Percentiles rank a stretch among this genome's conserved stretches.
These are phyloP conservation scores for Colletotrichum filicis DNA, from an alignment of 2,329 filamentous ascomycete species.

Conservation along the genomic window DNA sequence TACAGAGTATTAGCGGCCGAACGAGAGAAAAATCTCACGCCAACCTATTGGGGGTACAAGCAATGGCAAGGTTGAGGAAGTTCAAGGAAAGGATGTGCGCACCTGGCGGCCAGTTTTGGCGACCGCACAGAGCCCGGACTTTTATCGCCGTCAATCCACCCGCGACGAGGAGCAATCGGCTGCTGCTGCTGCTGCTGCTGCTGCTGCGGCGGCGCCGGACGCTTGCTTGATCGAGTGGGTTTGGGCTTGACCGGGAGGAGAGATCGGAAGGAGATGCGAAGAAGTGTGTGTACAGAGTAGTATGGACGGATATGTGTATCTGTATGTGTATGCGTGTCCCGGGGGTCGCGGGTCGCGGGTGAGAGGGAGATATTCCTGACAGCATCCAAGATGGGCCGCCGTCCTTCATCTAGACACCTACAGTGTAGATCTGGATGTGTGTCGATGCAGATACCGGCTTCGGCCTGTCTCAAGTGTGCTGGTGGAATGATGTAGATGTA, in stretches of 20 bases:
- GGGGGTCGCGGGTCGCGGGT: neutral
- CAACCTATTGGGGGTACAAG: neutral
- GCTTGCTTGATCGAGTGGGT: constrained; percentile 28
- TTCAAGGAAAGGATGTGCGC: neutral
- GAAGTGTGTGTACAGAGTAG: neutral
- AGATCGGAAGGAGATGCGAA: neutral
- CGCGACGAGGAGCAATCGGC: neutral
- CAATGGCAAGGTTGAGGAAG: neutral
- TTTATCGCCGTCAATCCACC: neutral
- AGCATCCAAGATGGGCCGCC: neutral
- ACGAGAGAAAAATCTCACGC: constrained; percentile 15
- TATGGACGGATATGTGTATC: neutral
- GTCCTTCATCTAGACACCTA: neutral
- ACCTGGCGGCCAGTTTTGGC: constrained; percentile 10
- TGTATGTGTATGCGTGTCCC: neutral
- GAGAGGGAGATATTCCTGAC: neutral
- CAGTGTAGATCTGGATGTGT: neutral
- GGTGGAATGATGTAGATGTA: neutral
- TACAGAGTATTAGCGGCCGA: neutral
- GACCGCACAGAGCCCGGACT: neutral
- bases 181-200: neutral
- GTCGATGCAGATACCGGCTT: neutral
- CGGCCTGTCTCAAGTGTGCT: neutral
- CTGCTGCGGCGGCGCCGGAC: constrained; percentile 17
- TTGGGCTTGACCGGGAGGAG: neutral